Percentiles rank a stretch among this genome's conserved stretches.
phyloP scores from a whole-genome alignment of 192 early-diverging fungal species.

The Diversispora epigaea region DNA sequence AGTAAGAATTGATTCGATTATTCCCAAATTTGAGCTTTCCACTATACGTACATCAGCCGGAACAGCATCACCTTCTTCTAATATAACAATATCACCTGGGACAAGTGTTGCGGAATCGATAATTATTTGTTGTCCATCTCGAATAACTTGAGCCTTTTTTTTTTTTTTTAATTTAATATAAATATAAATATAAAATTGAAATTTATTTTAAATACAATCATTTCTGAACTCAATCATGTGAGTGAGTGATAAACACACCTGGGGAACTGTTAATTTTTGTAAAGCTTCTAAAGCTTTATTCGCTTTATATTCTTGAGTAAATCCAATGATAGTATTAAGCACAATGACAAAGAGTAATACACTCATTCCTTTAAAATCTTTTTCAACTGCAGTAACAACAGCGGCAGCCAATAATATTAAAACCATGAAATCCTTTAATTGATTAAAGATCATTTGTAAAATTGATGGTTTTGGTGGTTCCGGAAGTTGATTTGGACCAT shows the following conservation, averaged over 20 bases:
- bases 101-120: slow-evolving; percentile 71
- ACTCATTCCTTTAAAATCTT: slow-evolving; percentile 79
- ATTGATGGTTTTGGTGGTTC: slow-evolving; percentile 65
- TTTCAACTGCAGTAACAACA: slow-evolving; percentile 77
- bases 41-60: slow-evolving; percentile 78
- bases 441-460: slow-evolving; percentile 77
- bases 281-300: slow-evolving; percentile 84
- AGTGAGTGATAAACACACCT: slow-evolving; percentile 5
- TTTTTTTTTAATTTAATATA: too few species aligned
- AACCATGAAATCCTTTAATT: slow-evolving; percentile 95
- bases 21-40: slow-evolving; percentile 72
- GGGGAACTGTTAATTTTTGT: slow-evolving; percentile 61
- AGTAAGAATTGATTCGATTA: slow-evolving; percentile 81
- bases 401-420: slow-evolving; percentile 80
- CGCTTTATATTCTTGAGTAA: slow-evolving; percentile 94
- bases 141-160: slow-evolving; percentile 63
- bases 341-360: slow-evolving; percentile 67
- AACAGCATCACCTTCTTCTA: slow-evolving; percentile 81
- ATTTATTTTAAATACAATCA: background rate
- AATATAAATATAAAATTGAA: background rate
- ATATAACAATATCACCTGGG: slow-evolving; percentile 78
- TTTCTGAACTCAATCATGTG: background rate
- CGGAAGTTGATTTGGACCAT: slow-evolving; percentile 85
- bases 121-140: slow-evolving; percentile 62
- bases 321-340: slow-evolving; percentile 88